phyloP scores from a whole-genome alignment of 129 eudicot species.

The Apium graveolens region DNA sequence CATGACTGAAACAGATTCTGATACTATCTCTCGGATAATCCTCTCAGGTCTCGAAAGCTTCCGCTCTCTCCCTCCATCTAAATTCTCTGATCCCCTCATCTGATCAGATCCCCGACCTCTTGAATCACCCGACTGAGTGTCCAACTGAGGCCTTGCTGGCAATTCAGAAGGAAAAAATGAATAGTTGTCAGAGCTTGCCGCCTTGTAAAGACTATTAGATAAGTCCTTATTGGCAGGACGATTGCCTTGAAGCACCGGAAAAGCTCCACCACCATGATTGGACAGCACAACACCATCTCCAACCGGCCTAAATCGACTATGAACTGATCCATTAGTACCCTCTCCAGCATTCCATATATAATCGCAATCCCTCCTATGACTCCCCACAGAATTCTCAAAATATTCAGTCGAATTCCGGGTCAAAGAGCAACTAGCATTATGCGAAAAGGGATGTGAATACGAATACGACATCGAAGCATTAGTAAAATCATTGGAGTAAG shows the following conservation, averaged over 20 bases:
- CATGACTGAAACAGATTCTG: conserved; percentile 64
- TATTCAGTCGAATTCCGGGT: conserved; percentile 73
- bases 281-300: conserved; percentile 66
- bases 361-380: conserved; percentile 59
- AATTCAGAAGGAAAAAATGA: conserved; percentile 82
- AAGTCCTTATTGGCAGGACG: conserved; percentile 13
- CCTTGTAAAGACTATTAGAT: conserved; percentile 4
- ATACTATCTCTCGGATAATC: conserved; percentile 61
- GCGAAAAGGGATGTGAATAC: conserved; percentile 72
- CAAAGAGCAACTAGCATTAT: conserved; percentile 89
- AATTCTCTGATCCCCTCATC: conserved; percentile 38
- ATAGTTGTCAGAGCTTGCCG: conserved; percentile 43
- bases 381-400: conserved; percentile 63
- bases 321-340: conserved; percentile 94
- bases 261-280: conserved; percentile 29
- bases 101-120: conserved; percentile 49
- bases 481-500: conserved; percentile 72
- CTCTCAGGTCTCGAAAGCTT: conserved; percentile 63
- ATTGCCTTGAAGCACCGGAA: conserved; percentile 39
- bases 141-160: conserved; percentile 69
- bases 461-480: conserved; percentile 70
- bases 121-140: conserved; percentile 61
- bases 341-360: conserved; percentile 90
- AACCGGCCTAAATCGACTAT: conserved; percentile 84
- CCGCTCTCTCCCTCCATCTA: conserved; percentile 39